Evolutionary conservation across 495 filamentous ascomycete species (phyloP), one percentile per base, ranked within the genome.

Genomic region (Aspergillus sparsus): DNA sequence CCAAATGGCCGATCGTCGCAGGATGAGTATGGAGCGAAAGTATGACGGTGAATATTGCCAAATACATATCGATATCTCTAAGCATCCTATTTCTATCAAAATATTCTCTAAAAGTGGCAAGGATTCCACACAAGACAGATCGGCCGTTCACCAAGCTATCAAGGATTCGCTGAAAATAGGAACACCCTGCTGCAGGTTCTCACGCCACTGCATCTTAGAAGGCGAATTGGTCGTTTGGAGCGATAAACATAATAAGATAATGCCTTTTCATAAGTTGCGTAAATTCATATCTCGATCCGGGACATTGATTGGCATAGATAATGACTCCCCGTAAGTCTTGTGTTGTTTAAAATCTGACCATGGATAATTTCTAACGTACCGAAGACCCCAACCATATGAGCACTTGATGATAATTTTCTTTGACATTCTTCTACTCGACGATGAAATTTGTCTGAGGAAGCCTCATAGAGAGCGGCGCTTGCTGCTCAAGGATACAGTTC

Each of bases 81-180:
- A 82, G 46, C 66, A 66, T 0, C 55, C 79, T 4, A 77, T 80
- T 34, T 79, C 74, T 37, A 85, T 96, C 8, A 86, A 87, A 47
- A 90, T 96, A 32, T 95, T 95, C 67, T 94, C 90, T 8, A 96
- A 96, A 71, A 93, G 90, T 60, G 91, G 92, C 39, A 93, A 93
- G 65, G 90, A 96, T 61, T 93, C 91, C 7, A 96, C 91, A 0
- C 53, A 69, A 47, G 92, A 95, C 70, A 82, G 89, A 32, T 66
- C 66, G 21, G 80, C 74, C 8, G 71, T 94, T 15, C 83, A 90
- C 58, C 70, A 80, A 50, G 79, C 64, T 31, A 66, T 77, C 21
- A 74, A 73, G 34, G 68, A 83, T 5, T 83, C 85, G 5, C 73
- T 93, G 18, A 77, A 77, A 53, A 77, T 93, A 16, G 83, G 82